Conservation (phyloP, 1,139 yeast species). For the Wickerhamiella infanticola region DNA sequence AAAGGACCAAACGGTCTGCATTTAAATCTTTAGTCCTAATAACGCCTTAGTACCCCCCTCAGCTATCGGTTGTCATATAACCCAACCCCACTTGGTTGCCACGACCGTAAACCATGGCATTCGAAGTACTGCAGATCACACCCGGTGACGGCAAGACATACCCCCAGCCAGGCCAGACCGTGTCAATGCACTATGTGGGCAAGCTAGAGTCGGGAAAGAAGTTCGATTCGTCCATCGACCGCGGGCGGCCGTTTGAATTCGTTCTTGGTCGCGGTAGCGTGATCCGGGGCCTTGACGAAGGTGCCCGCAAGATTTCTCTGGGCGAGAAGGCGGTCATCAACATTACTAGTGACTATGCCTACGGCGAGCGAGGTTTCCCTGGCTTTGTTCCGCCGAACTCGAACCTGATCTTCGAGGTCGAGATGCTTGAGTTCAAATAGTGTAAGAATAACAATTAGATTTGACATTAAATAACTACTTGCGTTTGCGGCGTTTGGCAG, state of each 20-base stretch:
- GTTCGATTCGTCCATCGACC: slow-evolving; percentile 86
- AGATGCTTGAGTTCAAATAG: slow-evolving; percentile 60
- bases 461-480: background rate
- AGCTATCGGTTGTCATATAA: background rate
- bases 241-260: slow-evolving; percentile 90
- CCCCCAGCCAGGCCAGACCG: slow-evolving; percentile 76
- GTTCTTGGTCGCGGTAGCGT: slow-evolving; percentile 92
- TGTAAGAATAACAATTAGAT: background rate
- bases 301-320: slow-evolving; percentile 74
- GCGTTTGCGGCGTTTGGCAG: background rate
- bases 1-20: background rate
- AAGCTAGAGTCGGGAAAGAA: slow-evolving; percentile 87
- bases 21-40: background rate
- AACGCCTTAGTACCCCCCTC: too few species aligned
- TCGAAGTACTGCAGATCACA: slow-evolving; percentile 13
- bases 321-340: slow-evolving; percentile 88
- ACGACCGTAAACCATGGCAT: background rate
- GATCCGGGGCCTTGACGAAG: slow-evolving; percentile 92
- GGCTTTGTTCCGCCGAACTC: slow-evolving; percentile 94
- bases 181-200: slow-evolving; percentile 83
- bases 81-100: background rate
- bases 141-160: slow-evolving; percentile 60
- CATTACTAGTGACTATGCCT: slow-evolving; percentile 86
- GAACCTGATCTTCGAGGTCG: slow-evolving; percentile 83
- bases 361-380: slow-evolving; percentile 90